A percentile compares a stretch with the other conserved stretches of the same genome.
phyloP scores from a whole-genome alignment of 805 yeast species.

The Yarrowia divulgata region DNA sequence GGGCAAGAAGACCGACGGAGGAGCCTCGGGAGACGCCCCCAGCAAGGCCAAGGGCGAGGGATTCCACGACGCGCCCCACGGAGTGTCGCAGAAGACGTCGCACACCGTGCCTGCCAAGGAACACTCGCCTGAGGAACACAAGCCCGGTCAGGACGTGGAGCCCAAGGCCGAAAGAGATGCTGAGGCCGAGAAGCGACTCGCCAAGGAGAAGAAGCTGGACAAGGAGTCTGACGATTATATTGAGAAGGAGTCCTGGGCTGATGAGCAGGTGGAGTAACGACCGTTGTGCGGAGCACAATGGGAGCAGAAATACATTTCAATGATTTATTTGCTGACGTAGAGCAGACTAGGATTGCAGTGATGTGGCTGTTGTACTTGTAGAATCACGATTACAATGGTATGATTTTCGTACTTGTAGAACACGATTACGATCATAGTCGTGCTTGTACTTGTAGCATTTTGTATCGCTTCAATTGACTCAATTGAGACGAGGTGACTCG shows the following conservation, averaged over 20 bases:
- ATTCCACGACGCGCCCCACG: conserved; percentile 2
- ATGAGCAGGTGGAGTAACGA: conserved; percentile 14
- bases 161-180: conserved; percentile 22
- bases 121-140: conserved; percentile 1
- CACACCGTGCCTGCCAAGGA: conserved; percentile 16
- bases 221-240: conserved; percentile 20
- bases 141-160: conserved; percentile 5
- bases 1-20: conserved; percentile 14
- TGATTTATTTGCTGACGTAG: too few species aligned
- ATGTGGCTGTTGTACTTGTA: too few species aligned
- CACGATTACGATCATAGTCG: too few species aligned
- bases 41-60: conserved; percentile 1
- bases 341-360: too few species aligned
- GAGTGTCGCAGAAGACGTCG: conserved; percentile 7
- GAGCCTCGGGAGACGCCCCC: neutral
- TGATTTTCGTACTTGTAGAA: too few species aligned
- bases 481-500: too few species aligned
- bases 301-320: neutral
- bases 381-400: too few species aligned
- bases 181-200: conserved; percentile 15
- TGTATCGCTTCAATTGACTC: too few species aligned
- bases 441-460: too few species aligned
- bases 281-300: neutral
- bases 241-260: conserved; percentile 25
- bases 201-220: conserved; percentile 31